These are phyloP conservation scores for Oemleria cerasiformis DNA, from an alignment of 306 rosid genomes.

Conservation along the genomic window DNA sequence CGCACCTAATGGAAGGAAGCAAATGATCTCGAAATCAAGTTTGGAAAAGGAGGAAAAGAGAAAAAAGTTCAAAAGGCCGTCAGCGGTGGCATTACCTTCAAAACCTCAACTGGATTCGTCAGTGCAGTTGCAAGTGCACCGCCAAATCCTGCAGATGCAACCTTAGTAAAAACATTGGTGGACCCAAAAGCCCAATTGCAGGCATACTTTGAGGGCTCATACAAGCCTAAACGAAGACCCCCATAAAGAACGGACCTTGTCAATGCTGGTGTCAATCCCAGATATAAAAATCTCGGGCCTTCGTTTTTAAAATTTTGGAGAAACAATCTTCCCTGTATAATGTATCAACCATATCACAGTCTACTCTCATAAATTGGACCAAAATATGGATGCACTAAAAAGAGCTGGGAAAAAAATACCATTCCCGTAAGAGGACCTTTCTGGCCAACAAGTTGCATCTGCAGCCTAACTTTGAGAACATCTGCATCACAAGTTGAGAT, in stretches of 20 bases:
- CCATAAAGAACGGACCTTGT: conserved; percentile 90
- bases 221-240: conserved; percentile 94
- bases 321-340: conserved; percentile 61
- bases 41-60: conserved; percentile 2
- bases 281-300: conserved; percentile 83
- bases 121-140: conserved; percentile 82
- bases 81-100: conserved; percentile 52
- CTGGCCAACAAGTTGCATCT: conserved; percentile 97
- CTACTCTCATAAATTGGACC: conserved; percentile 27
- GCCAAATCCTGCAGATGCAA: conserved; percentile 80
- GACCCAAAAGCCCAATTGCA: conserved; percentile 80
- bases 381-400: conserved; percentile 14
- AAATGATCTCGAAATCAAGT: conserved; percentile 26
- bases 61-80: conserved; percentile 1
- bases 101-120: conserved; percentile 93
- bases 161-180: conserved; percentile 70
- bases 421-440: conserved; percentile 87
- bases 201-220: conserved; percentile 86
- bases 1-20: conserved; percentile 63
- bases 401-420: conserved; percentile 50
- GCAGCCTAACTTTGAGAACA: conserved; percentile 93
- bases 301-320: conserved; percentile 58
- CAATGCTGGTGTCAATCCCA: conserved; percentile 85
- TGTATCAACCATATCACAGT: conserved; percentile 11
- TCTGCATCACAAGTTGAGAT: conserved; percentile 58